These are phyloP conservation scores for Xylariales sp. DNA, from an alignment of 2,329 filamentous ascomycete genomes.

Conservation along the genomic window DNA sequence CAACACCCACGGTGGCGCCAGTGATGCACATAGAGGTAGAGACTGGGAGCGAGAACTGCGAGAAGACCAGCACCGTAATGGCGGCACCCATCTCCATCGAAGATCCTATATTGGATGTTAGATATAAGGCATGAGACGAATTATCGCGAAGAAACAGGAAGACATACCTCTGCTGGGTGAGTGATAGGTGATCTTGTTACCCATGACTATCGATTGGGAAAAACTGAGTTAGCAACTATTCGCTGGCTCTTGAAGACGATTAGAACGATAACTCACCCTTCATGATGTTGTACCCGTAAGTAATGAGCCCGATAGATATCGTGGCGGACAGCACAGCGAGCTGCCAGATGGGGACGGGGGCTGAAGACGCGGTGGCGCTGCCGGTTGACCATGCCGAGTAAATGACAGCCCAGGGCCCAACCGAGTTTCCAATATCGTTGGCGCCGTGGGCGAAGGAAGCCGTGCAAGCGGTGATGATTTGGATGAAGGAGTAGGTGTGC, in stretches of 20 bases:
- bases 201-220: conserved; percentile 62
- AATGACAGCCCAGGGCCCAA: conserved; percentile 66
- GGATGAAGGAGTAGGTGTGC: conserved; percentile 64
- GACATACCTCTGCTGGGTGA: conserved; percentile 28
- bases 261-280: conserved; percentile 48
- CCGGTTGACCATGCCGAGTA: conserved; percentile 65
- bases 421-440: conserved; percentile 72
- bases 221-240: conserved; percentile 14
- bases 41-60: conserved; percentile 69
- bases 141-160: too few species aligned
- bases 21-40: conserved; percentile 80
- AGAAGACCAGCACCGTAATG: conserved; percentile 72
- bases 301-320: conserved; percentile 65
- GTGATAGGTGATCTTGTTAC: conserved; percentile 47
- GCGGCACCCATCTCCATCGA: conserved; percentile 80
- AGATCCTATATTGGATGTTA: too few species aligned
- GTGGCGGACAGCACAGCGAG: conserved; percentile 62
- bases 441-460: conserved; percentile 73
- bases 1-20: conserved; percentile 72
- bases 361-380: conserved; percentile 55
- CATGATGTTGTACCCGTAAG: conserved; percentile 83
- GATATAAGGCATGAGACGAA: too few species aligned
- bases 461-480: conserved; percentile 64
- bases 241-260: conserved; percentile 9
- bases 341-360: conserved; percentile 69